Base-by-base conservation (phyloP, 352 stramenopile genomes). In the Phytophthora sp. region DNA sequence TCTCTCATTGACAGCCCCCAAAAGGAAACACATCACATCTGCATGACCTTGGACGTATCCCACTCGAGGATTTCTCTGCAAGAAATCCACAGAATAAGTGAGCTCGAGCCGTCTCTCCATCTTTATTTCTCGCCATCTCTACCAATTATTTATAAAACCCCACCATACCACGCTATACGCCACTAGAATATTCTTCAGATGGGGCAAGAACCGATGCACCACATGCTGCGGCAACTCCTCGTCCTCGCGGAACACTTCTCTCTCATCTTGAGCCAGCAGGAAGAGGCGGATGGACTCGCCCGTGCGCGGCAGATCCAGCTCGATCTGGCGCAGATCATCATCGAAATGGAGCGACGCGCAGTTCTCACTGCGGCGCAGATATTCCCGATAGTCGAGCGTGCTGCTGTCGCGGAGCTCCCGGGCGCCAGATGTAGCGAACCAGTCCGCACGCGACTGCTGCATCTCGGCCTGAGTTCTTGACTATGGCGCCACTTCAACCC, bases 21-120 rank as follows among this genome's bases (percentile, higher is more conserved):
- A 45, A 16, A 93, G 52, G 49, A 91, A 93, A 47, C 84, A 90
- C 30, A 93, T 49, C 1, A 93, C 66, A 24, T 93, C 84, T 27
- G 80, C 82, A 35, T 93, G 84, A 41, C 84, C 84, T 53, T 93
- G 84, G 1, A 93, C 80, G 53, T 93, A 93, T 0, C 84, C 84
- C n/a, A 93, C 79, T 23, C 82, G 77, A 33, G 79, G 69, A 46
- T 91, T 93, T 30, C 82, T 67, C 79, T 91, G 35, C 23, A 52
- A 16, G 31, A 29, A 21, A 29, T n/a, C n/a, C n/a, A n/a, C n/a
- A n/a, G n/a, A 38, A 55, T 26, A 39, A 35, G 38, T 41, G 26
- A 38, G 41, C 18, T 35, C 16, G 7, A 31, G 15, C 4, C 16
- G 8, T 36, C 18, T 39, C 2, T 16, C n/a, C 6, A 38, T 5